phyloP scores from a whole-genome alignment of 441 rosid species.

The Syzygium malaccense region DNA sequence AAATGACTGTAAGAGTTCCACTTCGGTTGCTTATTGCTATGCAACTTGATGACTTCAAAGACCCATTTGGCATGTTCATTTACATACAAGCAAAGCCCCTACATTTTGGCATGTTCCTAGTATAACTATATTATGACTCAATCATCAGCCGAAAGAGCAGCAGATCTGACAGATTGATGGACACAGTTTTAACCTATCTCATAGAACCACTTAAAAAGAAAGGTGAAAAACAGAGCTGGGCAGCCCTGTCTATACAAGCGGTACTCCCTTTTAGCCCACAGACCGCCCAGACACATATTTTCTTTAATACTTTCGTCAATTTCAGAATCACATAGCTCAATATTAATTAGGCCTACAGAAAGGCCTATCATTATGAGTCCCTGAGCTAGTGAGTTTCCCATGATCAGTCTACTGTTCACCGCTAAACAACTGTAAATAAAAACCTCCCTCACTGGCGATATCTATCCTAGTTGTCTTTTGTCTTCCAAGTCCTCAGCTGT shows the following conservation, averaged over 20 bases:
- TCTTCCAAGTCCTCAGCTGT: background rate
- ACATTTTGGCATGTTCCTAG: background rate
- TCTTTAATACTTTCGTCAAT: background rate
- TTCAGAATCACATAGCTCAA: background rate
- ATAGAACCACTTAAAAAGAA: background rate
- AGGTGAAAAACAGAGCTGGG: background rate
- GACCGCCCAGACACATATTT: background rate
- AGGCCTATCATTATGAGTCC: background rate
- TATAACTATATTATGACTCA: background rate
- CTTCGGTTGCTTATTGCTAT: background rate
- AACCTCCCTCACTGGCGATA: background rate
- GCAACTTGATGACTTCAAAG: background rate
- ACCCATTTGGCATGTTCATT: background rate
- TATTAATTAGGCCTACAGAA: background rate
- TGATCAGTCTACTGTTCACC: background rate
- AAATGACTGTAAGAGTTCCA: background rate
- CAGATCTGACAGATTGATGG: background rate
- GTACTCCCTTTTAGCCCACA: background rate
- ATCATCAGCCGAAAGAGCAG: background rate
- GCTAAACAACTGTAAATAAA: background rate
- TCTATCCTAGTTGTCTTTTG: background rate
- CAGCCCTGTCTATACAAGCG: background rate
- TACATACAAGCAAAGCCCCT: background rate
- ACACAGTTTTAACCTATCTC: background rate
- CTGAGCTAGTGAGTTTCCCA: background rate